These are phyloP conservation scores for Geranium incanum DNA, from an alignment of 441 rosid species.

Conservation along the genomic window DNA sequence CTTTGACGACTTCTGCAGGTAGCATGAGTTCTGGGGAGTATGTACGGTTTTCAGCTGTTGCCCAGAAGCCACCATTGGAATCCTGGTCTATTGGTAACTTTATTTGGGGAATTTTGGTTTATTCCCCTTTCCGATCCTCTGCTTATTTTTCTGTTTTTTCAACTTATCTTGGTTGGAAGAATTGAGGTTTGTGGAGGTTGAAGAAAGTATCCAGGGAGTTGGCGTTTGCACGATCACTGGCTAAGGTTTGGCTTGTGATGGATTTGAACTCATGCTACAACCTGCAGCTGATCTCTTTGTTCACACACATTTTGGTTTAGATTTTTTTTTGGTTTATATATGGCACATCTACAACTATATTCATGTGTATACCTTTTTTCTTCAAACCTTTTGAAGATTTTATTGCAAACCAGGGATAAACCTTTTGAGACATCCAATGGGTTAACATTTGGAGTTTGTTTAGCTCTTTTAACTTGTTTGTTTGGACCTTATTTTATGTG, in stretches of 20 bases:
- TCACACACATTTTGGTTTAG: not conserved
- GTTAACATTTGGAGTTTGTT: conserved; percentile 1
- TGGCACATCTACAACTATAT: not conserved
- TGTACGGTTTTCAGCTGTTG: not conserved
- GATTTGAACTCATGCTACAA: conserved; percentile 3
- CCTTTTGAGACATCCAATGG: not conserved
- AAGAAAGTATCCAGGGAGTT: not conserved
- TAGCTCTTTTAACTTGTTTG: not conserved
- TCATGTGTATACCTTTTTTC: conserved; percentile 8
- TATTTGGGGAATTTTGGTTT: not conserved
- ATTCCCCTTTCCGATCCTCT: not conserved
- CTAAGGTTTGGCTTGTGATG: not conserved
- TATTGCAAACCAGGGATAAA: not conserved
- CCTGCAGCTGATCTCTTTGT: not conserved
- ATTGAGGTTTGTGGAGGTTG: not conserved
- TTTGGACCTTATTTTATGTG: not conserved
- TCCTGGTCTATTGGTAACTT: not conserved
- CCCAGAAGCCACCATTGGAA: not conserved
- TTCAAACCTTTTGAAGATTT: conserved; percentile 11
- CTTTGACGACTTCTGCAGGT: not conserved
- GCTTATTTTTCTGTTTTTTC: not conserved
- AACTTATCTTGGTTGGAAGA: not conserved
- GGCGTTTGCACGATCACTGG: not conserved
- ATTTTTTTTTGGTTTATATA: not conserved
- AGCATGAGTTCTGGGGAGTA: not conserved